Evolutionary conservation across 306 rosid genomes (phyloP).

Genomic region (Clitoria ternatea): DNA sequence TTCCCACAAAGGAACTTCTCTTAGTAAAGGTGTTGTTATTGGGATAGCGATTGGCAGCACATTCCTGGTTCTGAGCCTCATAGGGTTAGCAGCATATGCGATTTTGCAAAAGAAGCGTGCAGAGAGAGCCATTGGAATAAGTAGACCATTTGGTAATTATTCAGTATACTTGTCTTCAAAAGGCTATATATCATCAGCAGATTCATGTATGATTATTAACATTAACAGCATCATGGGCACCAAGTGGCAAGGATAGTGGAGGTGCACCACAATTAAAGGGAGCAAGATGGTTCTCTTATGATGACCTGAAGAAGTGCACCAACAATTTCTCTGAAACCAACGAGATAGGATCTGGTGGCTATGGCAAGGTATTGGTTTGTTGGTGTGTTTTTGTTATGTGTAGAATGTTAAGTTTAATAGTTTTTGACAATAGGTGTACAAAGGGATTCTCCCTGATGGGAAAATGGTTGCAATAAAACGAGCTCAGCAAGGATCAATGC

Average conservation of each 20-base stretch:
- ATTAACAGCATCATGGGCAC: constrained; percentile 98
- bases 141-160: constrained; percentile 78
- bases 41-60: constrained; percentile 60
- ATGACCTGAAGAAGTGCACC: constrained; percentile 81
- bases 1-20: constrained; percentile 26
- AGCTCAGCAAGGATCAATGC: constrained; percentile 98
- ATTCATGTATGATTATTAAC: too few relatives aligned
- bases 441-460: constrained; percentile 74
- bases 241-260: constrained; percentile 85
- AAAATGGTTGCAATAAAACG: constrained; percentile 78
- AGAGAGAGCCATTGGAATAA: constrained; percentile 80
- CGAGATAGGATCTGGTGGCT: constrained; percentile 88
- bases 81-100: constrained; percentile 65
- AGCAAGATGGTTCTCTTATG: constrained; percentile 95
- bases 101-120: constrained; percentile 89
- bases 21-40: constrained; percentile 43
- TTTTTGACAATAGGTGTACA: constrained; percentile 57
- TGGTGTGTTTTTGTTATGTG: too few relatives aligned
- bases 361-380: constrained; percentile 83
- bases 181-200: too few relatives aligned
- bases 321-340: constrained; percentile 63
- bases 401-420: too few relatives aligned
- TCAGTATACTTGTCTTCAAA: neutral
- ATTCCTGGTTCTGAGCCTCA: constrained; percentile 58
- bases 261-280: constrained; percentile 98